Evolutionary conservation across 23 red algal species (phyloP).

Genomic region (Cyanidium caldarium): DNA sequence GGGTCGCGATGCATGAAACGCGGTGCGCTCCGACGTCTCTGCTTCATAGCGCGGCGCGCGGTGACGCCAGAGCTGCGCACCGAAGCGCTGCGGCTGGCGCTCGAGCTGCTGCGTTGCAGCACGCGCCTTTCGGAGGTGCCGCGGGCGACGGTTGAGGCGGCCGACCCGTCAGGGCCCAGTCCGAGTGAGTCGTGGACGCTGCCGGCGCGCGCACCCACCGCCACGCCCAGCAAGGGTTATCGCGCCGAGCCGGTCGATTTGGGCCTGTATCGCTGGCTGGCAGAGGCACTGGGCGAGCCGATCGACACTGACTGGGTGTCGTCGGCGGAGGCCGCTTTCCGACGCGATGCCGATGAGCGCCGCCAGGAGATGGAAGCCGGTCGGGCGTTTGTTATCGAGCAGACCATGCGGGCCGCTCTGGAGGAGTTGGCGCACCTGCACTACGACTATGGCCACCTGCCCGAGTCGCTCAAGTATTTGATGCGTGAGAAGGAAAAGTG

Average conservation of each 20-base stretch:
- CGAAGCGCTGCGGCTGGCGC: not conserved
- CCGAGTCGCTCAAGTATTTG: not conserved
- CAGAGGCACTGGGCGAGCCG: not conserved
- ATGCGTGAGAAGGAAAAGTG: not conserved
- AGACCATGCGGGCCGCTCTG: not conserved
- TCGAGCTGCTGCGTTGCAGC: not conserved
- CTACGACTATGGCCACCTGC: not conserved
- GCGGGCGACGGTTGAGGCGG: not conserved
- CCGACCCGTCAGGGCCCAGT: not conserved
- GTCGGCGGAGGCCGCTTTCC: not conserved
- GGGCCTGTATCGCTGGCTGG: not conserved
- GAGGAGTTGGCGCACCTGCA: not conserved
- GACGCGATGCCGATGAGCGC: not conserved
- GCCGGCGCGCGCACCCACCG: not conserved
- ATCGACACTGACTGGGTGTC: not conserved
- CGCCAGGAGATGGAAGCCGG: not conserved
- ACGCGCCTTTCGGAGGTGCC: not conserved
- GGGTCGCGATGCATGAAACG: slow-evolving; percentile 4
- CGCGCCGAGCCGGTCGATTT: not conserved
- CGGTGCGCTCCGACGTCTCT: not conserved
- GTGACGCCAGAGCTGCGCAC: not conserved
- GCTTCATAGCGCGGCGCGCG: not conserved
- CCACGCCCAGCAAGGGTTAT: not conserved
- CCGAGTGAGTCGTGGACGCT: not conserved
- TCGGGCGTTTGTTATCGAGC: not conserved